phyloP scores from a whole-genome alignment of 2,329 filamentous ascomycete species.

The Pyricularia sp. region DNA sequence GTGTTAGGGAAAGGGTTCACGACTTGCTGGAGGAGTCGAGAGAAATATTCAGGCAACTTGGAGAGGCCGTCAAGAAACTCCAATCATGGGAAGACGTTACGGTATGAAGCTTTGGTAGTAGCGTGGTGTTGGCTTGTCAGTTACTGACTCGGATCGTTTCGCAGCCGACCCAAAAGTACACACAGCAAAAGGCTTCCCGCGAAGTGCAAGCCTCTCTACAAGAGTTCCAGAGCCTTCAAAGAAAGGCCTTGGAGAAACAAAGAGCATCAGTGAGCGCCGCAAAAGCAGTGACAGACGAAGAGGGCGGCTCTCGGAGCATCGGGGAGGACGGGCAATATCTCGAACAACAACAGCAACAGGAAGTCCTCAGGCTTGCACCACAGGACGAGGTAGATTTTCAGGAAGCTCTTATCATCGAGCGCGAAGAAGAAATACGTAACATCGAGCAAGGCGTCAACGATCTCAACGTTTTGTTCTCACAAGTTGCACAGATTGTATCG shows the following conservation, averaged over 20 bases:
- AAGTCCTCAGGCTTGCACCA: slow-evolving; percentile 68
- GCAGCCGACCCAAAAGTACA: slow-evolving; percentile 89
- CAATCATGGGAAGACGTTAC: slow-evolving; percentile 76
- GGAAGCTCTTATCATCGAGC: slow-evolving; percentile 87
- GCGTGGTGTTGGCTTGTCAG: neutral
- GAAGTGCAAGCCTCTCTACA: slow-evolving; percentile 82
- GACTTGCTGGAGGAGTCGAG: slow-evolving; percentile 77
- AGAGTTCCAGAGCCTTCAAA: slow-evolving; percentile 88
- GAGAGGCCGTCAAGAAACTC: slow-evolving; percentile 85
- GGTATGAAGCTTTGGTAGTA: slow-evolving; percentile 33
- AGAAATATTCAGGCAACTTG: slow-evolving; percentile 77
- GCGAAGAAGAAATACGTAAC: slow-evolving; percentile 90
- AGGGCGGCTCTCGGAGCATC: slow-evolving; percentile 17
- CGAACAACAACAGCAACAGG: slow-evolving; percentile 53
- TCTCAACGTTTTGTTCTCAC: slow-evolving; percentile 89
- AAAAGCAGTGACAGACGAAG: slow-evolving; percentile 61
- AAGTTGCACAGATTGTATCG: slow-evolving; percentile 93
- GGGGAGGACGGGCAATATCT: slow-evolving; percentile 28
- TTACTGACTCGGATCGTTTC: neutral
- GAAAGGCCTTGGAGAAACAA: slow-evolving; percentile 82
- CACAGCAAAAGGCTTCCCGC: slow-evolving; percentile 84
- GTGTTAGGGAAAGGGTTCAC: slow-evolving; percentile 81
- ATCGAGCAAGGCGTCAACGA: slow-evolving; percentile 95
- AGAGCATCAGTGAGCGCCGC: slow-evolving; percentile 74
- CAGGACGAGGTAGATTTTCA: slow-evolving; percentile 98